Conservation (phyloP, 1,284 basidiomycete species). For the Apiotrichum siamense region DNA sequence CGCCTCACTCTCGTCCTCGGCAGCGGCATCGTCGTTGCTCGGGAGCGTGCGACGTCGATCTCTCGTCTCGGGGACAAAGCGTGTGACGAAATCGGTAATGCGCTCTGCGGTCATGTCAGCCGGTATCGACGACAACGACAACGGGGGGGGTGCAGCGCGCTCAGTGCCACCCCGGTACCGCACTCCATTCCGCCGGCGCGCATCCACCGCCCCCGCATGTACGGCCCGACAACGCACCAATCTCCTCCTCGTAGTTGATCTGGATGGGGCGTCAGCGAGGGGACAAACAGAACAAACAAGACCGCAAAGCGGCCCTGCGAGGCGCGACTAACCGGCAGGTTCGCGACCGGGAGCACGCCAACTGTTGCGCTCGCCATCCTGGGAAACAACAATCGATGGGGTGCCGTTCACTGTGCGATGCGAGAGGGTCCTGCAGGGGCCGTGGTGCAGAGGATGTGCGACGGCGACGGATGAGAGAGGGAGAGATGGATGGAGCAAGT, state of each 20-base stretch:
- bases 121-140: too few relatives aligned
- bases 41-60: constrained; percentile 20
- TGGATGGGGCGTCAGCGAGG: constrained; percentile 7
- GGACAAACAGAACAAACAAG: not conserved
- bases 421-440: too few relatives aligned
- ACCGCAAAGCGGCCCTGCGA: not conserved
- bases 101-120: constrained; percentile 21
- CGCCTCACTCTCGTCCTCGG: constrained; percentile 62
- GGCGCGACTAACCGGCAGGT: constrained; percentile 35
- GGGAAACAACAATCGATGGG: not conserved
- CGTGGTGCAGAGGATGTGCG: not conserved
- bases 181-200: not conserved
- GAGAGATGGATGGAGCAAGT: not conserved
- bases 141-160: too few relatives aligned
- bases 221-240: constrained; percentile 18
- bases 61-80: constrained; percentile 29
- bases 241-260: constrained; percentile 44
- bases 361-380: constrained; percentile 10
- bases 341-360: constrained; percentile 45
- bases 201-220: not conserved
- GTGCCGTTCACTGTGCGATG: not conserved
- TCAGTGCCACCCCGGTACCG: too few relatives aligned
- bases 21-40: constrained; percentile 29
- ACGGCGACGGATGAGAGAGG: not conserved
- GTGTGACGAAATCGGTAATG: constrained; percentile 41